phyloP scores from a whole-genome alignment of 2,329 filamentous ascomycete genomes.

The Penicillium sp. region DNA sequence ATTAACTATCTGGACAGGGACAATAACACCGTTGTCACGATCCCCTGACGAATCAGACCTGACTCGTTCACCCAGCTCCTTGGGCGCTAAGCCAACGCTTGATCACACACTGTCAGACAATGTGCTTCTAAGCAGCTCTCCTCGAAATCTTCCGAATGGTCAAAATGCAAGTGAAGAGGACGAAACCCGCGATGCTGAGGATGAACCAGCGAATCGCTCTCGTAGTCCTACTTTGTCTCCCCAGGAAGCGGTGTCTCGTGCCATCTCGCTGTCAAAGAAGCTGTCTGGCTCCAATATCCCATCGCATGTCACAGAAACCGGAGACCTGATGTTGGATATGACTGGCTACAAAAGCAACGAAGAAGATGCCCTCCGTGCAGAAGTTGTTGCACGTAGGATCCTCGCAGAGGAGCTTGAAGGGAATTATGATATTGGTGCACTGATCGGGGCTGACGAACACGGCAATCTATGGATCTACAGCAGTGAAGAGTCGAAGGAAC shows the following conservation, averaged over 20 bases:
- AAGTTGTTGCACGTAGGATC: conserved; percentile 90
- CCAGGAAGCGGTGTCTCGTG: conserved; percentile 76
- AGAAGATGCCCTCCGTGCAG: conserved; percentile 84
- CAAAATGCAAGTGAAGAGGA: conserved; percentile 14
- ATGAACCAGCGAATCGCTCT: conserved; percentile 50
- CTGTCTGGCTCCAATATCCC: conserved; percentile 89
- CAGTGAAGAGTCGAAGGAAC: conserved; percentile 92
- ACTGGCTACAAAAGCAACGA: conserved; percentile 93
- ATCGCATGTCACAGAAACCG: conserved; percentile 84
- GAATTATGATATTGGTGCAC: conserved; percentile 90
- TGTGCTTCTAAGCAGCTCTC: conserved; percentile 47
- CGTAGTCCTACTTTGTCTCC: conserved; percentile 75
- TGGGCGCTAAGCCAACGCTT: conserved; percentile 39
- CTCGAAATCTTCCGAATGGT: conserved; percentile 16
- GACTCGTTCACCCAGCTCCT: conserved; percentile 29
- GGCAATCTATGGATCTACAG: conserved; percentile 99
- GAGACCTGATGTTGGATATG: conserved; percentile 98
- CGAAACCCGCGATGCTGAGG: conserved; percentile 15
- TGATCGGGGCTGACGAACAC: conserved; percentile 92
- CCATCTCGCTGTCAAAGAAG: conserved; percentile 80
- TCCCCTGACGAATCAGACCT: conserved; percentile 37
- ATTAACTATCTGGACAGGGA: conserved; percentile 26
- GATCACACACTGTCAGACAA: conserved; percentile 57
- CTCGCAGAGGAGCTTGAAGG: conserved; percentile 90
- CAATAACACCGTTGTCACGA: conserved; percentile 41